Percentiles rank a stretch among this genome's conserved stretches.
These are phyloP conservation scores for Pholiota conissans DNA, from an alignment of 768 basidiomycete genomes.

Conservation along the genomic window DNA sequence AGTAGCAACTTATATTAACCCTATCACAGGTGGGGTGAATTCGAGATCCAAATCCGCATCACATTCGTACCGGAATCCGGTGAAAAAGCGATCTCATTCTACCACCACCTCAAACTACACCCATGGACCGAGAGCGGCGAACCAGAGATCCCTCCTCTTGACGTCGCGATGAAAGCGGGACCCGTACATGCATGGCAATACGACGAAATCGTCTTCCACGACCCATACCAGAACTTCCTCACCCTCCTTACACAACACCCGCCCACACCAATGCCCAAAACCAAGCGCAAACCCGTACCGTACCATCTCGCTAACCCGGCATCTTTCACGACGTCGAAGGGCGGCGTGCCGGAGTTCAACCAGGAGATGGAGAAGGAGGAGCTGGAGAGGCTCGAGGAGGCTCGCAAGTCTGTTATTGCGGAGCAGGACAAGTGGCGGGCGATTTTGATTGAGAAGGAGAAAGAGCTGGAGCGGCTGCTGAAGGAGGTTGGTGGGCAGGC, in stretches of 20 bases:
- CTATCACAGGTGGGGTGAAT: slow-evolving; percentile 90
- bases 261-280: slow-evolving; percentile 77
- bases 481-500: slow-evolving; percentile 43
- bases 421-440: slow-evolving; percentile 77
- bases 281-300: slow-evolving; percentile 61
- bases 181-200: slow-evolving; percentile 98
- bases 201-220: slow-evolving; percentile 95
- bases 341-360: slow-evolving; percentile 82
- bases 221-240: slow-evolving; percentile 88
- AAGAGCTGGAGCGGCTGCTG: slow-evolving; percentile 72
- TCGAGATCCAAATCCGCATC: slow-evolving; percentile 91
- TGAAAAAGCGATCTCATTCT: slow-evolving; percentile 85
- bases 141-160: slow-evolving; percentile 66
- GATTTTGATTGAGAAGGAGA: slow-evolving; percentile 77
- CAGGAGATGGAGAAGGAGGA: slow-evolving; percentile 87
- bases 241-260: slow-evolving; percentile 78
- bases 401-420: slow-evolving; percentile 63
- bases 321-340: slow-evolving; percentile 65
- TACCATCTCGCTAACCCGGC: slow-evolving; percentile 67
- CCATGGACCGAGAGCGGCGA: slow-evolving; percentile 74
- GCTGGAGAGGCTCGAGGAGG: slow-evolving; percentile 74
- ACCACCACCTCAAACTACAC: slow-evolving; percentile 95
- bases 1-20: neutral
- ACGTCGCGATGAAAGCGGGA: slow-evolving; percentile 63
- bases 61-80: slow-evolving; percentile 87